Base-by-base conservation (phyloP, 495 filamentous ascomycete genomes). In the Penicillium cataractarum region DNA sequence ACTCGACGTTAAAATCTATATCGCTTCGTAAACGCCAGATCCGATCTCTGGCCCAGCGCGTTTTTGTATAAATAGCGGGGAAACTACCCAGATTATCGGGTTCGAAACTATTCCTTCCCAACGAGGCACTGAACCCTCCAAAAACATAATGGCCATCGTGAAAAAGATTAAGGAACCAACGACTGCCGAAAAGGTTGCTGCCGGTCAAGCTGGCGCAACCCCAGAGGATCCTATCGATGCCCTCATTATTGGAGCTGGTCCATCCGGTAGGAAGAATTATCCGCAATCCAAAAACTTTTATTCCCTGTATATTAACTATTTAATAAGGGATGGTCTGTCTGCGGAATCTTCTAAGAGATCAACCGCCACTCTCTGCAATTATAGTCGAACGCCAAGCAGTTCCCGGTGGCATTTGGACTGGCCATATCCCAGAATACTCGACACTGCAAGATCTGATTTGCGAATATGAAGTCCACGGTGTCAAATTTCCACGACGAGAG, bases 401-500 rank as follows among this genome's bases (percentile, higher is more conserved):
- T 33, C 56, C 56, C 17, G 56, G 56, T 2, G 56, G 56, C 13
- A 58, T 58, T n/a, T 58, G 56, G 56, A 58, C 40, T 0, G 56
- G 56, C 9, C 56, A 58, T 50, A 58, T 58, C 12, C 56, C 56
- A 21, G 56, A 48, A 24, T 58, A 58, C n/a, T 58, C 56, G 22
- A 58, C 56, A 7, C 56, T 58, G 13, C 56, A 58, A 22, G 56
- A 58, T n/a, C 32, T 58, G 3, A 37, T 58, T 13, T 44, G 39
- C 21, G 56, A 58, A 58, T 58, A 58, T 50, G 56, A 58, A 39
- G 42, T 39, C 13, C 56, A 58, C 12, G 56, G 56, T 26, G 56
- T 58, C 21, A 48, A 50, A 15, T 58, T 58, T 19, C 56, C 56
- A 15, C 56, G 56, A 50, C 56, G 56, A 35, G 56, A 58, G 29